These are phyloP conservation scores for Spergularia marina DNA, from an alignment of 148 eudicot species.

Conservation along the genomic window DNA sequence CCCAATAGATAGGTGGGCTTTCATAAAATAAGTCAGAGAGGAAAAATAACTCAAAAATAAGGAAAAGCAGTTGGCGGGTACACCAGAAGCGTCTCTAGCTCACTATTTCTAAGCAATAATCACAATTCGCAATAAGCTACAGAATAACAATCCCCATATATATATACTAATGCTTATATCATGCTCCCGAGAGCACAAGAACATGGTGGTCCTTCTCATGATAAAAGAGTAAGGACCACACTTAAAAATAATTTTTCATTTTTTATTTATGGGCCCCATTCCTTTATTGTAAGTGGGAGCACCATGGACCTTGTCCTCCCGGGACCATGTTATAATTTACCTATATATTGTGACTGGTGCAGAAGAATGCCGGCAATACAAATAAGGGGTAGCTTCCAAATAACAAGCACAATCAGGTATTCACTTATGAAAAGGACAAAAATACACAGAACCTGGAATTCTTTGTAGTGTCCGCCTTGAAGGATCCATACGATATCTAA, in stretches of 20 bases:
- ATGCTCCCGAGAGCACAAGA: too few relatives aligned
- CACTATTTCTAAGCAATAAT: neutral
- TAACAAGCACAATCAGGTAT: neutral
- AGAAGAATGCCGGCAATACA: neutral
- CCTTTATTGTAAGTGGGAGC: too few relatives aligned
- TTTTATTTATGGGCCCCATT: too few relatives aligned
- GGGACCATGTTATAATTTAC: too few relatives aligned
- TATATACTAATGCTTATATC: too few relatives aligned
- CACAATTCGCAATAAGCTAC: neutral
- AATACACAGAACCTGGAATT: conserved; percentile 48
- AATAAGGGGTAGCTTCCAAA: neutral
- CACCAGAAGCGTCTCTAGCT: neutral
- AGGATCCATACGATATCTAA: conserved; percentile 78
- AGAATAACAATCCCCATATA: neutral
- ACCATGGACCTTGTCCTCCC: too few relatives aligned
- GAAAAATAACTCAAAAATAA: too few relatives aligned
- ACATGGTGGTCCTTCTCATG: too few relatives aligned
- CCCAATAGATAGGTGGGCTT: neutral
- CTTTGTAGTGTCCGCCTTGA: conserved; percentile 73
- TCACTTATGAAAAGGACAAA: conserved; percentile 4
- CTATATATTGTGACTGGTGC: too few relatives aligned
- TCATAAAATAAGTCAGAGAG: neutral
- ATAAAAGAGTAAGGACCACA: too few relatives aligned
- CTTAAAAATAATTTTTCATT: too few relatives aligned
- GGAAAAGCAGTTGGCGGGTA: too few relatives aligned